Conservation (phyloP, 2,329 filamentous ascomycete species). For the Fonsecaea pedrosoi region DNA sequence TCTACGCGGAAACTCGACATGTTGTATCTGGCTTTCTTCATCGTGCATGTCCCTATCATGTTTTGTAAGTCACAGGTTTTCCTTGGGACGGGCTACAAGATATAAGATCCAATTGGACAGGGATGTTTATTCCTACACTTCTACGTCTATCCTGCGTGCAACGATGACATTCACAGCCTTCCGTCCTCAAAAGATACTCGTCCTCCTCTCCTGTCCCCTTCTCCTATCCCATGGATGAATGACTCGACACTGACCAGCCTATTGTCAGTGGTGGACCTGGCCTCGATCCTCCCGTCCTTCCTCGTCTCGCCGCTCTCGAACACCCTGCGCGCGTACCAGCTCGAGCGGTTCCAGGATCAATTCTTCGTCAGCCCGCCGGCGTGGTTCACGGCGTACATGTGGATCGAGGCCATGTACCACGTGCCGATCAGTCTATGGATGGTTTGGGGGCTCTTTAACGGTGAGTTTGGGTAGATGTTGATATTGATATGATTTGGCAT, state of each 20-base stretch:
- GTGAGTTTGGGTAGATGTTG: conserved; percentile 44
- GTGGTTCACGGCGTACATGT: conserved; percentile 65
- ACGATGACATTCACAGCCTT: no score
- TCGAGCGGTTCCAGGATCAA: conserved; percentile 66
- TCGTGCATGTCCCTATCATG: conserved; percentile 67
- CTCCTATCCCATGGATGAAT: background rate
- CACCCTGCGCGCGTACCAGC: conserved; percentile 62
- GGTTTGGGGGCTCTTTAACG: conserved; percentile 59
- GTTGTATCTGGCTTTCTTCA: conserved; percentile 64
- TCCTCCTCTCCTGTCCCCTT: no score
- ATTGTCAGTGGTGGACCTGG: conserved; percentile 66
- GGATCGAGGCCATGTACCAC: conserved; percentile 67
- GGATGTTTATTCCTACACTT: no score
- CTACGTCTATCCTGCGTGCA: no score
- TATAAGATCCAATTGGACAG: no score
- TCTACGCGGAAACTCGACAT: conserved; percentile 48
- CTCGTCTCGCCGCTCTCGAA: conserved; percentile 59
- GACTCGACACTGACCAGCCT: background rate
- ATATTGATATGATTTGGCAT: background rate
- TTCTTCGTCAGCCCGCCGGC: conserved; percentile 65
- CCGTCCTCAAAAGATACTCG: no score
- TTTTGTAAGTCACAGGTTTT: conserved; percentile 55
- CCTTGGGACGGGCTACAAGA: no score
- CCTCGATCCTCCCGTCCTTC: conserved; percentile 62
- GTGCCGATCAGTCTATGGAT: conserved; percentile 67